These are phyloP conservation scores for Ceratobasidium sp. DNA, from an alignment of 1,284 basidiomycete species.

Conservation along the genomic window DNA sequence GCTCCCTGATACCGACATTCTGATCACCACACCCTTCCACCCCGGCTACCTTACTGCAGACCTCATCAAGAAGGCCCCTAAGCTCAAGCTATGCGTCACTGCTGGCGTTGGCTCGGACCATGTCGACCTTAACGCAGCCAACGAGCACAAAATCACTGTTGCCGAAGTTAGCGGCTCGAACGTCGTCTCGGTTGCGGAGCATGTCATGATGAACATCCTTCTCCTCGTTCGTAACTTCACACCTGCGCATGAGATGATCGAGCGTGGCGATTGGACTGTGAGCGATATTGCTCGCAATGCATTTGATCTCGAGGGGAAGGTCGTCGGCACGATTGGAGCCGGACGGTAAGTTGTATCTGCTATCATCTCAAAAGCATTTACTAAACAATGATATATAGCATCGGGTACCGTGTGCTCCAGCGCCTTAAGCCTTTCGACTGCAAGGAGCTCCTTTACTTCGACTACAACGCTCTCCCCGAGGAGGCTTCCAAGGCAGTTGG, in stretches of 20 bases:
- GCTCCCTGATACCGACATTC: constrained; percentile 81
- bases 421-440: constrained; percentile 87
- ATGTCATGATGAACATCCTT: constrained; percentile 87
- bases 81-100: constrained; percentile 92
- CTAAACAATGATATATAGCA: constrained; percentile 57
- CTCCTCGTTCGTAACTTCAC: constrained; percentile 88
- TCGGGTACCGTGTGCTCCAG: constrained; percentile 91
- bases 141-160: constrained; percentile 84
- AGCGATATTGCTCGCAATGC: constrained; percentile 82
- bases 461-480: constrained; percentile 82
- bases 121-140: constrained; percentile 90
- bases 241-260: constrained; percentile 86
- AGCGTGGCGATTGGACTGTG: constrained; percentile 86
- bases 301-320: constrained; percentile 91
- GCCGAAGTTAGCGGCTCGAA: constrained; percentile 85
- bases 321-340: constrained; percentile 88
- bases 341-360: constrained; percentile 56
- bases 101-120: constrained; percentile 96
- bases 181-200: constrained; percentile 92
- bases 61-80: constrained; percentile 71
- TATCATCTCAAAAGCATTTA: not conserved
- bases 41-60: constrained; percentile 73
- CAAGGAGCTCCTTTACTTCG: constrained; percentile 94
- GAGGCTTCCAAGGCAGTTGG: constrained; percentile 77
- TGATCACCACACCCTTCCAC: constrained; percentile 94